Percentiles rank a stretch among this genome's conserved stretches.
phyloP scores from a whole-genome alignment of 1,139 yeast species.

The Geotrichum phurueaensis region DNA sequence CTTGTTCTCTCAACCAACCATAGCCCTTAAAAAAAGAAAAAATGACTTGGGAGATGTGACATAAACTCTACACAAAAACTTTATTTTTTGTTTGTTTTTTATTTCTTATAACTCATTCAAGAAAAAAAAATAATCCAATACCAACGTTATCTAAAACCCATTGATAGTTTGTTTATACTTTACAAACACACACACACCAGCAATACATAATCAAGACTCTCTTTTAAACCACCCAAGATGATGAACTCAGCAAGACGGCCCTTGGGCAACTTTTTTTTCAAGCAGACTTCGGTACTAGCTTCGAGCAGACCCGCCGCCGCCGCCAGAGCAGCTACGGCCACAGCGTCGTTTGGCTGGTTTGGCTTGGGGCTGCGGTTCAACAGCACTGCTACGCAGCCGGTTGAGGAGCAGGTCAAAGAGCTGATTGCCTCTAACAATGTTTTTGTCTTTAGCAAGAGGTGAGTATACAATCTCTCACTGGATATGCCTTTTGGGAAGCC shows the following conservation, averaged over 20 bases:
- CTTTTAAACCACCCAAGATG: not conserved
- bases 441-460: conserved; percentile 79
- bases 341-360: not conserved
- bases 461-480: conserved; percentile 15
- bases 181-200: too few relatives aligned
- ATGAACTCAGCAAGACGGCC: not conserved
- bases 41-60: too few relatives aligned
- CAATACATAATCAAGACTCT: not conserved
- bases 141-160: not conserved
- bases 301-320: not conserved
- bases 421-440: conserved; percentile 63
- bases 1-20: too few relatives aligned
- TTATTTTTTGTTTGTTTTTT: too few relatives aligned
- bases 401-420: conserved; percentile 47
- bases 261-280: not conserved
- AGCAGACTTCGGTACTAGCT: not conserved
- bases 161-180: too few relatives aligned
- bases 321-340: not conserved
- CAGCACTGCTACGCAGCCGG: not conserved
- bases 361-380: not conserved
- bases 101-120: too few relatives aligned
- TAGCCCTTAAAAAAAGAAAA: too few relatives aligned
- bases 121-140: too few relatives aligned
- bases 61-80: too few relatives aligned
- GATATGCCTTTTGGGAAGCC: not conserved